These are phyloP conservation scores for Meyerozyma sp. DNA, from an alignment of 1,139 yeast genomes.

Conservation along the genomic window DNA sequence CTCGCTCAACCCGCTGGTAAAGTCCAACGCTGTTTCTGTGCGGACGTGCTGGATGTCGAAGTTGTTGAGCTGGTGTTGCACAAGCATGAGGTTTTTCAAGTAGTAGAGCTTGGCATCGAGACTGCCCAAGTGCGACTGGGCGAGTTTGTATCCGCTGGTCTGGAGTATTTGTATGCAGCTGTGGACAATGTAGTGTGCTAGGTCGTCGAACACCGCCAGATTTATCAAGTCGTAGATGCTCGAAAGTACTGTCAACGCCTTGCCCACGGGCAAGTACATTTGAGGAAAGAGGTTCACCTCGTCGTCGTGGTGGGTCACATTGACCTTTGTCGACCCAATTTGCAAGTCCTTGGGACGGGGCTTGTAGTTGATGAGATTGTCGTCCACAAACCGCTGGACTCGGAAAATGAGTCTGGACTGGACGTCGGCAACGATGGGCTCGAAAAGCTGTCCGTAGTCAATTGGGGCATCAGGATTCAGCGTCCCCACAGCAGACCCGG, in stretches of 20 bases:
- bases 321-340: constrained; percentile 43
- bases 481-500: constrained; percentile 10
- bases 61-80: constrained; percentile 65
- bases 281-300: constrained; percentile 30
- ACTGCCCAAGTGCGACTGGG: constrained; percentile 34
- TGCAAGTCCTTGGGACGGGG: constrained; percentile 66
- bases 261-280: constrained; percentile 70
- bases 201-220: constrained; percentile 75
- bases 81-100: constrained; percentile 64
- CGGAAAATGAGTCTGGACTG: constrained; percentile 78
- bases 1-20: constrained; percentile 63
- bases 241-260: constrained; percentile 65
- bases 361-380: constrained; percentile 58
- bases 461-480: constrained; percentile 14
- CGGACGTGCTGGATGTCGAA: constrained; percentile 79
- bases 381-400: constrained; percentile 67
- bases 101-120: constrained; percentile 63
- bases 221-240: constrained; percentile 77
- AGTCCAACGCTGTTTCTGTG: constrained; percentile 71
- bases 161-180: constrained; percentile 59
- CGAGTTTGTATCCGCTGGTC: constrained; percentile 44
- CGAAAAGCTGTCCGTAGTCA: constrained; percentile 56
- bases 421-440: constrained; percentile 68
- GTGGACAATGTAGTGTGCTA: constrained; percentile 85
- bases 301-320: not conserved